A percentile compares a stretch with the other conserved stretches of the same genome.
phyloP scores from a whole-genome alignment of 805 yeast genomes.

The Yamadazyma insecticola region DNA sequence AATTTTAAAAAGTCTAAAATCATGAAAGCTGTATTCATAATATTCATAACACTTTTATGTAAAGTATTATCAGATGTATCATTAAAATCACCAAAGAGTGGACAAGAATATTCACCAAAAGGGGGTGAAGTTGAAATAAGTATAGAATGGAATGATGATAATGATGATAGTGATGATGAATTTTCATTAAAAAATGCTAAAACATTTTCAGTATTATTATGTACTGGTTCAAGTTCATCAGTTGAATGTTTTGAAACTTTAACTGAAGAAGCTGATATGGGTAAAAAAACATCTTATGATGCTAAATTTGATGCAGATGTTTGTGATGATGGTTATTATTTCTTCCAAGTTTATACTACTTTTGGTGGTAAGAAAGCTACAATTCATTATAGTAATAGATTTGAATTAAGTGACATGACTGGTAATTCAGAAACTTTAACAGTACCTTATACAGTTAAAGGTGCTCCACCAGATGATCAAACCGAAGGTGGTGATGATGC shows the following conservation, averaged over 20 bases:
- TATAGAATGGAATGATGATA: conserved; percentile 52
- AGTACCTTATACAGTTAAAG: conserved; percentile 30
- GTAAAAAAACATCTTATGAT: conserved; percentile 30
- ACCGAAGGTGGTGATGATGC: conserved; percentile 17
- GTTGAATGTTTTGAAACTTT: conserved; percentile 38
- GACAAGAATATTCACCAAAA: conserved; percentile 34
- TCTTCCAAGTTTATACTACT: conserved; percentile 60
- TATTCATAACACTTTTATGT: conserved; percentile 1
- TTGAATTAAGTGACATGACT: conserved; percentile 64
- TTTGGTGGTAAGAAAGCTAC: conserved; percentile 38
- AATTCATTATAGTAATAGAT: conserved; percentile 65
- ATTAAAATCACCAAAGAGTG: conserved; percentile 38
- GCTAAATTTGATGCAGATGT: conserved; percentile 39
- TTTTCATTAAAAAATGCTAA: conserved; percentile 34
- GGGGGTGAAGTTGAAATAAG: conserved; percentile 29
- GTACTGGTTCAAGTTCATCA: conserved; percentile 60
- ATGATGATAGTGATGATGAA: conserved; percentile 37
- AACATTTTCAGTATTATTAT: conserved; percentile 49
- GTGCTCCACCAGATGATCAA: conserved; percentile 34
- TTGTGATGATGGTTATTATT: conserved; percentile 66
- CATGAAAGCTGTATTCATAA: too few relatives aligned
- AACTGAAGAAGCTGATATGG: conserved; percentile 4
- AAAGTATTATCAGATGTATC: conserved; percentile 41
- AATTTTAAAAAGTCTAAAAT: too few relatives aligned
- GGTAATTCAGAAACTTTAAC: conserved; percentile 54